Conservation (phyloP, 2,329 filamentous ascomycete species). For the Botrytis byssoidea region DNA sequence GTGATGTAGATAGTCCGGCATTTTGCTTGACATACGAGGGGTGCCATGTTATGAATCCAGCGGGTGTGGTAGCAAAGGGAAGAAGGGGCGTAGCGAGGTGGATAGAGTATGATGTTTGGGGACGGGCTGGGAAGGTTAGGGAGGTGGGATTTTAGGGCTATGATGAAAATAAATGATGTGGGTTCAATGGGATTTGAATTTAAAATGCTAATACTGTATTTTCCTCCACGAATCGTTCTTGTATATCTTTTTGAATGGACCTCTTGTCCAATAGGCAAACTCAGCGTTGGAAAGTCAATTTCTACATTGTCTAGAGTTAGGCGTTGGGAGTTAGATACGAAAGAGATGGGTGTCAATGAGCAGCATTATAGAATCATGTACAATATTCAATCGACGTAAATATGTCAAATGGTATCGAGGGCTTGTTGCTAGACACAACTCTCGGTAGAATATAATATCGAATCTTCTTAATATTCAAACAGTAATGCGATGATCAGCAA, state of each 20-base stretch:
- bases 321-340: not conserved
- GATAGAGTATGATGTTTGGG: slow-evolving; percentile 76
- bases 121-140: slow-evolving; percentile 35
- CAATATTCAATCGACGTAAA: not conserved
- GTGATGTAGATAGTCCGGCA: slow-evolving; percentile 76
- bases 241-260: not conserved
- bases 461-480: not conserved
- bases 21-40: slow-evolving; percentile 93
- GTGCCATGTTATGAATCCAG: slow-evolving; percentile 94
- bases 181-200: not conserved
- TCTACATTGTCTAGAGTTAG: not conserved
- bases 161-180: not conserved
- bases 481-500: not conserved
- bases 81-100: slow-evolving; percentile 71
- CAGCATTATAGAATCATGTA: not conserved
- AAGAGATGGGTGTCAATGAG: not conserved
- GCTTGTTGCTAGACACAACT: not conserved
- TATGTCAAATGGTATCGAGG: not conserved
- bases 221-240: not conserved
- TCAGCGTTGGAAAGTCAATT: not conserved
- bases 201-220: not conserved
- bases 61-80: slow-evolving; percentile 68
- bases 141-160: slow-evolving; percentile 35
- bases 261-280: not conserved
- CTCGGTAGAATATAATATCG: not conserved